Base-by-base conservation (phyloP, 768 basidiomycete genomes). In the Sutorius australiensis region DNA sequence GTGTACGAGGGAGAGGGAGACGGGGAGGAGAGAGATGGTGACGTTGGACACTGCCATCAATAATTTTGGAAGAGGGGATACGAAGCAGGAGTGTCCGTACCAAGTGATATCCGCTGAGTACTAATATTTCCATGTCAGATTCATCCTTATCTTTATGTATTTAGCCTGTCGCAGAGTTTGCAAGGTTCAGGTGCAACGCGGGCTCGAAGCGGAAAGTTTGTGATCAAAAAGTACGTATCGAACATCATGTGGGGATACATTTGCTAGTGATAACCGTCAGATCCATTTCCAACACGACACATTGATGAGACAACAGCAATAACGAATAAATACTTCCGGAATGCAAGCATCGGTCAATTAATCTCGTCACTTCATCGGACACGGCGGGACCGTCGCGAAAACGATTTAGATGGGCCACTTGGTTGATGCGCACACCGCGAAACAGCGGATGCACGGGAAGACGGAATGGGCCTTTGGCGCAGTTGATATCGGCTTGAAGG, bases 1-100 rank as follows among this genome's bases (percentile, higher is more conserved):
- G 64, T 84, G 86, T 46, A 88, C 82, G 64, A 90, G 83, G 48
- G 83, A 81, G 47, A 91, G 81, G 30, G 83, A 77, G 45, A 83
- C 78, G 27, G 86, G 84, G 61, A 89, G 85, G 51, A 88, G 77
- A 31, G 86, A 75, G 55, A 91, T 82, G 49, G 88, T 89, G 59
- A 74, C 72, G 53, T 72, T 69, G 62, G 63, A 67, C 36, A 52
- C 55, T 34, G 61, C 56, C 65, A 71, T 69, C 60, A 59, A 62
- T 55, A 59, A 62, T 55, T 12, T 43, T 38, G 50, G 47, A 41
- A 41, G 51, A 36, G 47, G 51, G 47, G 51, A 51, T 40, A 34
- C 40, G 48, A 58, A 30, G 48, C 55, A 41, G 59, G 52, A 56
- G 38, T 17, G 52, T 48, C 24, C 51, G 33, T 37, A 17, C 9